Base-by-base conservation (phyloP, 2,329 filamentous ascomycete species). In the Penicillium sp. region DNA sequence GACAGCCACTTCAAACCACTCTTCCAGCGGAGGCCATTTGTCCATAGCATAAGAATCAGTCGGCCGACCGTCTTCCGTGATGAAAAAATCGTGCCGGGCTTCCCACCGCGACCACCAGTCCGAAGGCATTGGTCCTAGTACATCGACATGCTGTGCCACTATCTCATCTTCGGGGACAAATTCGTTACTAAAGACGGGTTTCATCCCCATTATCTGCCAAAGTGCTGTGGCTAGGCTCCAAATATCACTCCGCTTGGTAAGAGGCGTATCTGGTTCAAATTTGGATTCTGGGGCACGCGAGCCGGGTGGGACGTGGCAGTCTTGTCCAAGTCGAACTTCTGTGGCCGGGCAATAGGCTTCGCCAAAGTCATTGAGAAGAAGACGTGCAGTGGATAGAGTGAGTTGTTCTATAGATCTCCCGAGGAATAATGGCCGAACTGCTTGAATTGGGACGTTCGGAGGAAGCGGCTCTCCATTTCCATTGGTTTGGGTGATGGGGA, bases 331-430 rank as follows among this genome's bases (percentile, higher is more conserved):
- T 13, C 41, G 44, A 33, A 11, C 0, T 12, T 47, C 29, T 2
- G 7, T 36, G 13, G 39, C 25, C 3, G 55, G 56, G 5, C 47
- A 44, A 38, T 68, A 69, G 1, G 61, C 50, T 18, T 59, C 54
- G 1, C 64, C 64, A 51, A 67, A 69, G 34, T 68, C 65, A 7
- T 38, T 16, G 28, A 59, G 52, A 2, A 60, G 10, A 18, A 57
- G 53, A n/a, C 30, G 51, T 6, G 56, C 42, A 37, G 58, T 53
- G 26, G 18, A 50, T 29, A 62, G 50, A 6, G 42, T 30, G 14
- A 69, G 22, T 4, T 59, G 37, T 4, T 65, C 47, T 33, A 58
- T 58, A 32, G 49, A 30, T 42, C 57, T 43, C 1, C 66, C 61
- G 5, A 69, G 48, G 59, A 59, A 68, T 10, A 64, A 46, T 1